phyloP scores from a whole-genome alignment of 2,329 filamentous ascomycete species.

The Hortaea sp. region DNA sequence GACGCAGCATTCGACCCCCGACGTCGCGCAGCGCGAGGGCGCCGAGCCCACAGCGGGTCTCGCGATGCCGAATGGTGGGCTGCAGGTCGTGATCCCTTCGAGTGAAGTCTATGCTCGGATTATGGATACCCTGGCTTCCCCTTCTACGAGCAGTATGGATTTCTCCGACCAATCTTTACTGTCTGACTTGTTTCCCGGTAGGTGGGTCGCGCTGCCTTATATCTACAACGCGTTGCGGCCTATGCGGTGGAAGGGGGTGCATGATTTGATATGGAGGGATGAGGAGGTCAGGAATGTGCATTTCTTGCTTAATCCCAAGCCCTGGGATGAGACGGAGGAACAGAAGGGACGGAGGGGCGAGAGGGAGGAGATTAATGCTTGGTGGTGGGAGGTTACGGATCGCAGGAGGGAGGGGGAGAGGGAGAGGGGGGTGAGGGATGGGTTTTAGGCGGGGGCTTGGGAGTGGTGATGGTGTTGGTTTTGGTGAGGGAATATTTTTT shows the following conservation, averaged over 20 bases:
- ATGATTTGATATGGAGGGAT: conserved; percentile 51
- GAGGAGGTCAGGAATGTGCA: conserved; percentile 53
- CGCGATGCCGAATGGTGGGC: conserved; percentile 50
- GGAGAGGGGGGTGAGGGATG: conserved; percentile 39
- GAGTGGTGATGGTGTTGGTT: neutral
- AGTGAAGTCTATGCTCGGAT: conserved; percentile 43
- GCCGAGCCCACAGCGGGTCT: too few relatives aligned
- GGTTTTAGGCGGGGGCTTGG: conserved; percentile 30
- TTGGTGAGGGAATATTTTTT: neutral
- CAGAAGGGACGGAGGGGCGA: conserved; percentile 15
- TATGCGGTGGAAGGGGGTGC: conserved; percentile 45
- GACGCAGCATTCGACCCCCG: conserved; percentile 42
- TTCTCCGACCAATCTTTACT: conserved; percentile 52
- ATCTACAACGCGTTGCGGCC: conserved; percentile 54
- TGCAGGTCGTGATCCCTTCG: conserved; percentile 53
- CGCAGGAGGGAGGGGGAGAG: conserved; percentile 41
- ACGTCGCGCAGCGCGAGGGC: conserved; percentile 43
- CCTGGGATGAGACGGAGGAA: conserved; percentile 47
- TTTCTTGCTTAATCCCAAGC: conserved; percentile 52
- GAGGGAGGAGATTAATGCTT: conserved; percentile 41
- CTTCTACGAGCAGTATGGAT: conserved; percentile 42
- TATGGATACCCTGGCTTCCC: conserved; percentile 34
- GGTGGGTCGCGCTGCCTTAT: conserved; percentile 51
- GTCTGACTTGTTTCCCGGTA: conserved; percentile 45
- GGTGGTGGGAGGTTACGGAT: conserved; percentile 48